phyloP scores from a whole-genome alignment of 768 basidiomycete genomes.

The Antrodiella citrinella region DNA sequence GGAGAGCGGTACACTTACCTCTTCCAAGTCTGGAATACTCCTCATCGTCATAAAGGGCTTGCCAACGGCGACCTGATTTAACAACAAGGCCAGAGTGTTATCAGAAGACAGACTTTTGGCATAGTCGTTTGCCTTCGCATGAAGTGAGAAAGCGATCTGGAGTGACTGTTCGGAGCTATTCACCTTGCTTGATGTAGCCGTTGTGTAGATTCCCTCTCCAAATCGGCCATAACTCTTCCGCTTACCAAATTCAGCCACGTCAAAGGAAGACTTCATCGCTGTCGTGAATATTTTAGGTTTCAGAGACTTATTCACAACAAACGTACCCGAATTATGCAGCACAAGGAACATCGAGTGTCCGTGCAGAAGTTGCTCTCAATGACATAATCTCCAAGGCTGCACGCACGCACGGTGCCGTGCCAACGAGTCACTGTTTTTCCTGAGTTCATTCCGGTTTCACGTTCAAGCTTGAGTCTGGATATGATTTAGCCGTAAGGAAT shows the following conservation, averaged over 20 bases:
- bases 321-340: conserved; percentile 17
- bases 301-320: not conserved
- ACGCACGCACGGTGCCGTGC: conserved; percentile 20
- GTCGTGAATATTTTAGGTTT: not conserved
- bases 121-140: conserved; percentile 17
- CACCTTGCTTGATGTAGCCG: conserved; percentile 22
- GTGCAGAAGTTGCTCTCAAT: conserved; percentile 10
- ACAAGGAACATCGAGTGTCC: conserved; percentile 12
- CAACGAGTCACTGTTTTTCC: conserved; percentile 20
- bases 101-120: conserved; percentile 6
- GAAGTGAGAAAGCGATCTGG: not conserved
- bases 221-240: conserved; percentile 18
- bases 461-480: conserved; percentile 12
- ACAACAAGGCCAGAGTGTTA: conserved; percentile 13
- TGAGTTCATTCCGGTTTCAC: not conserved
- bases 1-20: conserved; percentile 9
- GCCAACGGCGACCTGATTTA: conserved; percentile 21
- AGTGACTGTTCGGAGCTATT: too few relatives aligned
- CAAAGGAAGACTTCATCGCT: conserved; percentile 14
- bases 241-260: conserved; percentile 7
- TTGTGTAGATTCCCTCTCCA: conserved; percentile 19
- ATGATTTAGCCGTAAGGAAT: not conserved
- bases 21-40: conserved; percentile 7
- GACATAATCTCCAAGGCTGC: conserved; percentile 16
- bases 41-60: conserved; percentile 10